These are phyloP conservation scores for Ochetophila trinervis DNA, from an alignment of 306 rosid genomes.

Conservation along the genomic window DNA sequence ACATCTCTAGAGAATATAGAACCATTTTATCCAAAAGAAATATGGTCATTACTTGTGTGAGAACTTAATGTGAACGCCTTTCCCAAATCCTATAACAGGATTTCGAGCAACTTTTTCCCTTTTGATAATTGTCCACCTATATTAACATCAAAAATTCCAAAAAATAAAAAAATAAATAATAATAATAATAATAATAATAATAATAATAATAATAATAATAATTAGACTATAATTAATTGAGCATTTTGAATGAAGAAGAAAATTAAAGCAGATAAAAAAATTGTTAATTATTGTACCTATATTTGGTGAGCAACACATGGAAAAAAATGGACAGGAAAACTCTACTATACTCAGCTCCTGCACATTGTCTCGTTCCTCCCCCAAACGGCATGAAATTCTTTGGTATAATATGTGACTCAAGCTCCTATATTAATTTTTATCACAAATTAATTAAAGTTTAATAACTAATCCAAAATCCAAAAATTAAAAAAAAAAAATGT, in stretches of 20 bases:
- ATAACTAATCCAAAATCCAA: no score
- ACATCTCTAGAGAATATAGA: no score
- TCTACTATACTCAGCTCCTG: constrained; percentile 34
- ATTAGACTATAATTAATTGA: no score
- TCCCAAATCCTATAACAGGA: constrained; percentile 20
- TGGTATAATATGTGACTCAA: constrained; percentile 19
- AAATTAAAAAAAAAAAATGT: no score
- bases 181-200: no score
- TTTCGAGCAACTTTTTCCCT: constrained; percentile 20
- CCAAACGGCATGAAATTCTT: constrained; percentile 48
- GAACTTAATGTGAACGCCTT: constrained; percentile 26
- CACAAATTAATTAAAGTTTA: not conserved
- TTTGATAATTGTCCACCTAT: constrained; percentile 13
- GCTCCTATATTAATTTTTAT: constrained; percentile 9
- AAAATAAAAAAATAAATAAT: no score
- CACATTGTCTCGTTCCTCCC: constrained; percentile 41
- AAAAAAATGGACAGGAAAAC: constrained; percentile 34
- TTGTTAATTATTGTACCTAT: constrained; percentile 18
- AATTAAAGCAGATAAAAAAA: no score
- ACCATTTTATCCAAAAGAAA: no score
- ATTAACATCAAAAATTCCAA: no score
- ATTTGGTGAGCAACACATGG: constrained; percentile 43
- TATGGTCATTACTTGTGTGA: not conserved
- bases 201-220: no score
- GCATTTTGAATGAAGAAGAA: no score